Base-by-base conservation (phyloP, 2,329 filamentous ascomycete genomes). In the Fusarium lyarnte region DNA sequence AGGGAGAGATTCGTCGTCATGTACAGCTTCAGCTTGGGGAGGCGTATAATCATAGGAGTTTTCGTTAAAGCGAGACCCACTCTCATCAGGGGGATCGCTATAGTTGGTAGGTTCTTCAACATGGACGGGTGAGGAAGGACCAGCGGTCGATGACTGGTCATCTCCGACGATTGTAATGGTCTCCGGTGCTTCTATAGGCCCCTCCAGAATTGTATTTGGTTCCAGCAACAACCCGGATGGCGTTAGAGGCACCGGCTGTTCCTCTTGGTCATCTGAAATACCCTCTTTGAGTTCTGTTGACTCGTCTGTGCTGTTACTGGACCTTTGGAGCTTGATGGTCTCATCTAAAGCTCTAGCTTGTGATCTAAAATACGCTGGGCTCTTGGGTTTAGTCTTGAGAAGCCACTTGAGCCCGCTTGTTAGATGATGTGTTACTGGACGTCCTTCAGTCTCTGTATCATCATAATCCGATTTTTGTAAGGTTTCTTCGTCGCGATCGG, bases 381-480 rank as follows among this genome's bases (percentile, higher is more conserved):
- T 53, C n/a, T 66, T 61, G 7, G 59, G 66, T 8, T 53, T 65
- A 41, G 63, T 70, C 42, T 63, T 70, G 39, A 58, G 66, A 19
- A 70, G 70, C 71, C 62, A 75, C 46, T 47, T 73, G 11, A 77
- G 49, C 31, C 76, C 69, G 13, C 38, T 57, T 16, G 52, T 58
- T 8, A 64, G 27, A 21, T 17, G 53, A 23, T 35, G 51, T 17
- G 57, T 25, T 25, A 13, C 21, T 38, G 57, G 33, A 5, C 38
- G 23, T 13, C 39, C 58, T 41, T 49, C 29, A n/a, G 19, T 19
- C 16, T 17, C 27, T 12, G 19, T 17, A 6, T 9, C n/a, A 8
- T 45, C 17, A 16, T 21, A 11, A 7, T 8, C 21, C 5, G 33
- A 16, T 25, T 33, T 31, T 17, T 29, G 36, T n/a, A 55, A n/a